Percentiles rank a stretch among this genome's conserved stretches.
Evolutionary conservation across 192 early-diverging fungal genomes (phyloP).

Genomic region (Fimicolochytrium jonesii): DNA sequence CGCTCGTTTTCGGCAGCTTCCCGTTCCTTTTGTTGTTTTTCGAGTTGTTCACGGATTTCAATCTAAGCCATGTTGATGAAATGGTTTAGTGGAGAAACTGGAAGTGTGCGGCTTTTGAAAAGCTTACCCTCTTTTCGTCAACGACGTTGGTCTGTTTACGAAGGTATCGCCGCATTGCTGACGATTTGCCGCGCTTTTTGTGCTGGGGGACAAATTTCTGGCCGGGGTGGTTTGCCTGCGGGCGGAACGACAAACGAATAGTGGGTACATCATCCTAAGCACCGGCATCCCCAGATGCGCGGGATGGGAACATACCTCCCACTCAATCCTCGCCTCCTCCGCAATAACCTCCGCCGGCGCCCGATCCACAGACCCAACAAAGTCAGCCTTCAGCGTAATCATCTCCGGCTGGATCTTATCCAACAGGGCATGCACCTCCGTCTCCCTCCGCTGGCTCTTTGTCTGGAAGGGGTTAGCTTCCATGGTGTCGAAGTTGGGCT

Average conservation of each 20-base stretch:
- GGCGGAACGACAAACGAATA: background rate
- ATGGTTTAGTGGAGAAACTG: background rate
- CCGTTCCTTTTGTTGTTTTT: constrained; percentile 52
- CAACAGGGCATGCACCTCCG: constrained; percentile 80
- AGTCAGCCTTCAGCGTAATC: constrained; percentile 78
- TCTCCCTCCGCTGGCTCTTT: constrained; percentile 77
- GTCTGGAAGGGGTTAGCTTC: constrained; percentile 93
- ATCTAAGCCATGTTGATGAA: no score
- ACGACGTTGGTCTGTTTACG: constrained; percentile 78
- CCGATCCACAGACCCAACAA: constrained; percentile 76
- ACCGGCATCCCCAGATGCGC: no score
- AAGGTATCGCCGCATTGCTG: constrained; percentile 68
- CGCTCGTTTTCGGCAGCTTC: constrained; percentile 40
- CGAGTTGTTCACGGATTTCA: constrained; percentile 46
- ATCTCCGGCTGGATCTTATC: constrained; percentile 95
- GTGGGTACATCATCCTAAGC: no score
- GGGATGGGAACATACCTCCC: constrained; percentile 39
- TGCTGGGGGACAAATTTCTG: constrained; percentile 55
- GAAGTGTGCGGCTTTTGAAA: background rate
- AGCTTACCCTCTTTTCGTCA: constrained; percentile 63
- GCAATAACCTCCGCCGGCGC: constrained; percentile 53
- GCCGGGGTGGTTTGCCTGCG: constrained; percentile 41
- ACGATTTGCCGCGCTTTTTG: constrained; percentile 67
- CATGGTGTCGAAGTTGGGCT: constrained; percentile 93
- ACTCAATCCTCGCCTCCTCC: constrained; percentile 57